These are phyloP conservation scores for Aspergillus incahuasiensis DNA, from an alignment of 495 filamentous ascomycete genomes.

Conservation along the genomic window DNA sequence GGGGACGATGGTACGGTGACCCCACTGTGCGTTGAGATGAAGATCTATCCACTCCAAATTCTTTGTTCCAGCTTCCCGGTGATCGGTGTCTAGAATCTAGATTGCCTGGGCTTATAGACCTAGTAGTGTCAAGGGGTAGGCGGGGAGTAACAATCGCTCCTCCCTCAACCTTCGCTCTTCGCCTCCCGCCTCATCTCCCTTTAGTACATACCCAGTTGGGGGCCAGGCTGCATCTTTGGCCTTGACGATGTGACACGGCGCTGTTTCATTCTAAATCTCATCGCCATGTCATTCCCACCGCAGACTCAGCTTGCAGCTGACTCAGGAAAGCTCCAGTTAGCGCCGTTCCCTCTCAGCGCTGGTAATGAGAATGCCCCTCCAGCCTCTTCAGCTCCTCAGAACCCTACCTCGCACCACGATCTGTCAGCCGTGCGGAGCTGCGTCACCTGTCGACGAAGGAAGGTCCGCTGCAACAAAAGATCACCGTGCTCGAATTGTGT, in stretches of 20 bases:
- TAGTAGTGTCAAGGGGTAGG: too few species aligned
- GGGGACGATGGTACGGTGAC: not conserved
- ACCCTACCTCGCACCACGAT: constrained; percentile 16
- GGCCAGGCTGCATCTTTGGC: not conserved
- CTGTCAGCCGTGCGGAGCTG: constrained; percentile 66
- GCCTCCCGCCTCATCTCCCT: not conserved
- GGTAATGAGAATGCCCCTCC: constrained; percentile 18
- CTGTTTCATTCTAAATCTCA: not conserved
- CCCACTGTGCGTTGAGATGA: not conserved
- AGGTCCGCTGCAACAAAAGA: constrained; percentile 84
- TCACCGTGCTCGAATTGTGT: constrained; percentile 80
- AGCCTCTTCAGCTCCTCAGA: constrained; percentile 3
- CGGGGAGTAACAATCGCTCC: too few species aligned
- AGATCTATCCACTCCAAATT: not conserved
- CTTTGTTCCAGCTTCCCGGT: not conserved
- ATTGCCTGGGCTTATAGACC: not conserved
- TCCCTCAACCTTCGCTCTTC: not conserved
- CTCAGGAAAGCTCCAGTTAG: not conserved
- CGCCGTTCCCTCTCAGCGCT: constrained; percentile 1
- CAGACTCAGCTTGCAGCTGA: constrained; percentile 1
- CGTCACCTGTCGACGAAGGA: constrained; percentile 76
- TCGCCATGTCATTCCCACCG: constrained; percentile 30
- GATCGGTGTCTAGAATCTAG: not conserved
- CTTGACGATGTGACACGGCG: constrained; percentile 11
- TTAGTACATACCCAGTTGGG: not conserved